Base-by-base conservation (phyloP, 306 rosid species). In the Quercus cerris region DNA sequence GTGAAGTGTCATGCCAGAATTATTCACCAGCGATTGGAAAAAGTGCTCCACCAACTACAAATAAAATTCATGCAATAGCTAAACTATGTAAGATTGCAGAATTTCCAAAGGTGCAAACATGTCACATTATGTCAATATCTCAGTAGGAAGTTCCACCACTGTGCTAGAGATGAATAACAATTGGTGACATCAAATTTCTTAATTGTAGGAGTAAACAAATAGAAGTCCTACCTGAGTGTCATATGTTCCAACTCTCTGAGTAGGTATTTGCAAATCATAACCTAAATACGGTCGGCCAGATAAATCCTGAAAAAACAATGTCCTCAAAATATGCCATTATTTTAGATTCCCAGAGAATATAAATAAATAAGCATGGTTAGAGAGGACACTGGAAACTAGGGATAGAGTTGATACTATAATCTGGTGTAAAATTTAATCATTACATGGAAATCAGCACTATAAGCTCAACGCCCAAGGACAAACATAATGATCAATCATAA, bases 1-100 rank as follows among this genome's bases (percentile, higher is more conserved):
- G 83, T 95, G 99, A 76, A 95, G 98, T 30, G 99, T 95, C 99
- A 95, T 87, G 23, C 98, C 99, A 76, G 99, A 95, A 22, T 93
- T 94, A 87, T 94, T 94, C 87, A 93, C 97, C 81, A 93, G 56
- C 23, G 99, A 94, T 88, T 94, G 97, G 91, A 94, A 91, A 82
- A 94, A 93, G 82, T 94, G 99, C 83, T 94, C 97, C 93, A 94
- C 99, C 90, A 94, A 81, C 99, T 94, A 77, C 57, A 83, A 59
- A 83, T 11, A 20, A 63, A 79, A 67, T 72, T 14, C 25, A 75
- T 1, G 31, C 27, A 44, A 20, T 0, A 70, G 10, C 30, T 70
- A 70, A 44, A 38, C 19, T 30, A 54, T 8, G 44, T 27, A 78
- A 70, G 18, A 64, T 64, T 64, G 46, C 27, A 67, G 18, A 67